Base-by-base conservation (phyloP, 805 yeast species). In the Lachancea sp. region DNA sequence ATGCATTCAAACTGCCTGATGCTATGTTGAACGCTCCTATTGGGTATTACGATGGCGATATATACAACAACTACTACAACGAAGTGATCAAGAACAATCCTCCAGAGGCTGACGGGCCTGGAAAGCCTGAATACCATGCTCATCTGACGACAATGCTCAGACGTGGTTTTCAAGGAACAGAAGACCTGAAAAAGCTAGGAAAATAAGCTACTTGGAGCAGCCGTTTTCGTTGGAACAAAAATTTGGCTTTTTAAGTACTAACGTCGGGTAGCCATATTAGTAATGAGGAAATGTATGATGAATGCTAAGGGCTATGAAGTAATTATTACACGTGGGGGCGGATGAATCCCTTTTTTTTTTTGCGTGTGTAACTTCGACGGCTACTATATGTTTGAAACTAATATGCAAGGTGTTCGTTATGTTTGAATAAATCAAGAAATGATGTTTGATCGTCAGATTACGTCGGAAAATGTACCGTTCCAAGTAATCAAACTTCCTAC, bases 1-100 rank as follows among this genome's bases (percentile, higher is more conserved):
- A 88, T 63, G 74, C 94, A 1, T 88, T 88, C 70, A 77, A 82
- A 63, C 72, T 83, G 47, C 77, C 86, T 29, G 96, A 88, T 64
- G 81, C 73, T 58, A 75, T 83, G 67, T 72, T 88, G 56, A 84
- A 87, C 60, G 78, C 96, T 0, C 80, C 92, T 4, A 73, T 88
- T 43, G 97, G 96, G 34, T 72, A 70, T 42, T 80, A 73, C 63
- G 78, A 83, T 52, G 96, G 96, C 43, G 80, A 88, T 60, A 79
- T 85, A 42, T 88, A 87, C 66, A 78, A 79, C 56, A 78, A 83
- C 60, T 87, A 87, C 66, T 81, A 80, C 44, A 76, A 75, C 54
- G 77, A 78, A 42, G 76, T 79, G 13, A 56, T 66, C 36, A 59
- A 60, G 11, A 67, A 75, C 46, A 77, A 80, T 53, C 83, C 90